Percentiles rank a stretch among this genome's conserved stretches.
Conservation (phyloP, 371 early-diverging fungal genomes). For the Actinomortierella wolfii region DNA sequence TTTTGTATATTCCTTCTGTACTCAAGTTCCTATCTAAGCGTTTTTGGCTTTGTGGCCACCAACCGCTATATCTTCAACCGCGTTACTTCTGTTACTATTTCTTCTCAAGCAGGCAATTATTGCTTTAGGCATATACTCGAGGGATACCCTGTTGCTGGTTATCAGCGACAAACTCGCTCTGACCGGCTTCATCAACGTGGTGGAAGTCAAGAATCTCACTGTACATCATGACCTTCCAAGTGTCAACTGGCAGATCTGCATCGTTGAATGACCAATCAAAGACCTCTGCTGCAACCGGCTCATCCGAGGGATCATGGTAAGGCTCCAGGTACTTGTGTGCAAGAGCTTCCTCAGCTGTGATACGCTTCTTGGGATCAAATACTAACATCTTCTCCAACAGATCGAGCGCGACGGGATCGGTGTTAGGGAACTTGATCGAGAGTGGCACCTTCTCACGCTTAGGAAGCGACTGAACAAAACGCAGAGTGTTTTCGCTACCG, state of each 20-base stretch:
- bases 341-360: slow-evolving; percentile 88
- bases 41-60: too few species aligned
- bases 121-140: background rate
- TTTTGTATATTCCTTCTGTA: too few species aligned
- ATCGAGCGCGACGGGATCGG: slow-evolving; percentile 79
- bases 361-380: slow-evolving; percentile 92
- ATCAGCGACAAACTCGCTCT: slow-evolving; percentile 13
- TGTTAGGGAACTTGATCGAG: slow-evolving; percentile 68
- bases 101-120: too few species aligned
- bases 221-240: slow-evolving; percentile 87
- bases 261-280: slow-evolving; percentile 97
- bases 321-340: slow-evolving; percentile 84
- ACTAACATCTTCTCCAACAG: slow-evolving; percentile 89
- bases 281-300: slow-evolving; percentile 77
- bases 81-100: too few species aligned
- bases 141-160: slow-evolving; percentile 1
- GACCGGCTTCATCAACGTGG: slow-evolving; percentile 47
- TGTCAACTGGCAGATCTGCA: slow-evolving; percentile 84
- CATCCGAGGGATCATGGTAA: slow-evolving; percentile 95
- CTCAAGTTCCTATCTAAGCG: too few species aligned
- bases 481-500: slow-evolving; percentile 91
- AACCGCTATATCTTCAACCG: too few species aligned
- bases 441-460: slow-evolving; percentile 83
- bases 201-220: slow-evolving; percentile 74
- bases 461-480: slow-evolving; percentile 89